Evolutionary conservation across 306 rosid genomes (phyloP).

Genomic region (Rosa chinensis): DNA sequence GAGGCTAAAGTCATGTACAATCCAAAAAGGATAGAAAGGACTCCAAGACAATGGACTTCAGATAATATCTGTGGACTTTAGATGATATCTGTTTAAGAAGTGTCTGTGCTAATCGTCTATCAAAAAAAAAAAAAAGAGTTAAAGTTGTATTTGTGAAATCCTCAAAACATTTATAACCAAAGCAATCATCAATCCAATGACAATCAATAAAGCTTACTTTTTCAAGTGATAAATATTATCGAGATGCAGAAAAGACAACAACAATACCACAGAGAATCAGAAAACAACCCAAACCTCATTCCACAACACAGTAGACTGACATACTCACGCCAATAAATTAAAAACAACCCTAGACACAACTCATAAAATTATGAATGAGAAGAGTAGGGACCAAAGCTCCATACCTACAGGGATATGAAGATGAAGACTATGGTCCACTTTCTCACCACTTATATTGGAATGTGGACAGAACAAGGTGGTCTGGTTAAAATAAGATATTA

Average conservation of each 20-base stretch:
- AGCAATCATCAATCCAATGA: background rate
- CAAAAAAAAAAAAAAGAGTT: background rate
- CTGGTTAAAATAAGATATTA: slow-evolving; percentile 13
- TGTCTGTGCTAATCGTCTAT: background rate
- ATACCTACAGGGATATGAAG: slow-evolving; percentile 25
- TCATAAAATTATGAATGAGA: slow-evolving; percentile 7
- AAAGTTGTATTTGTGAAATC: background rate
- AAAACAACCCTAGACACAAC: background rate
- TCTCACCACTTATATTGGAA: slow-evolving; percentile 26
- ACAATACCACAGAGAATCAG: background rate
- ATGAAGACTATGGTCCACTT: slow-evolving; percentile 24
- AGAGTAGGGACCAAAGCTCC: slow-evolving; percentile 25
- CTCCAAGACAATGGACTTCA: background rate
- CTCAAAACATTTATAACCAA: background rate
- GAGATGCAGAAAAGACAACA: background rate
- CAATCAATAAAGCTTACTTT: background rate
- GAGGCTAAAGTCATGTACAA: background rate
- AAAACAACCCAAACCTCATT: background rate
- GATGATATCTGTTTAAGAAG: background rate
- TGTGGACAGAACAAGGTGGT: slow-evolving; percentile 20
- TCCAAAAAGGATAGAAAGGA: background rate
- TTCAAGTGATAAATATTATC: background rate
- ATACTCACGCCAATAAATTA: background rate
- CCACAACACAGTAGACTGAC: background rate
- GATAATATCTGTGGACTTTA: background rate